Conservation (phyloP, 2,329 filamentous ascomycete species). For the Sclerotinia spermophila region DNA sequence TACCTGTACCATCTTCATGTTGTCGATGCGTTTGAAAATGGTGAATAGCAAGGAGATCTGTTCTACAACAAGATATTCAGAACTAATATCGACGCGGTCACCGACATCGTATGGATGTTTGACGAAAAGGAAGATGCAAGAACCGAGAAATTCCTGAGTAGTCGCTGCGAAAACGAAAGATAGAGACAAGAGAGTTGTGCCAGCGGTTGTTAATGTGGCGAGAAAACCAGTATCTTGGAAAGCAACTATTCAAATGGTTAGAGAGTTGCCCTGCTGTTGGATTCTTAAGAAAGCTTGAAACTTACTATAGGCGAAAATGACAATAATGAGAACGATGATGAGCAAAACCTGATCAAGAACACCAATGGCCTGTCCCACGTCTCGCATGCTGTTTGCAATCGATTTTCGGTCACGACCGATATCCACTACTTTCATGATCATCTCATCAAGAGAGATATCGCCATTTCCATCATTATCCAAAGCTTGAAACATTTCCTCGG, state of each 20-base stretch:
- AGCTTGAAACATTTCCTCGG: conserved; percentile 77
- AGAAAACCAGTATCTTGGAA: conserved; percentile 87
- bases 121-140: conserved; percentile 97
- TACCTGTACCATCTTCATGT: conserved; percentile 71
- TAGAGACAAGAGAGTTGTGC: conserved; percentile 88
- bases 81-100: conserved; percentile 80
- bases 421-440: conserved; percentile 72
- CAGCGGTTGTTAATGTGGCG: conserved; percentile 81
- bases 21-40: conserved; percentile 80
- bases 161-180: conserved; percentile 95
- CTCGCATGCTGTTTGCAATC: conserved; percentile 90
- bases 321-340: conserved; percentile 74
- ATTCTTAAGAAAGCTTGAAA: conserved; percentile 29
- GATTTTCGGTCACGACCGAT: conserved; percentile 83
- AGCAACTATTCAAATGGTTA: conserved; percentile 52
- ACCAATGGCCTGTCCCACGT: conserved; percentile 89
- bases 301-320: conserved; percentile 77
- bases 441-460: conserved; percentile 92
- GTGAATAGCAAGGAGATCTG: conserved; percentile 93
- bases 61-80: conserved; percentile 74
- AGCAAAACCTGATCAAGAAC: conserved; percentile 85
- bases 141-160: conserved; percentile 92
- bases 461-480: conserved; percentile 88
- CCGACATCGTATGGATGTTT: conserved; percentile 98
- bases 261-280: background rate